Conservation (phyloP, 192 early-diverging fungal species). For the Backusella macrospora region DNA sequence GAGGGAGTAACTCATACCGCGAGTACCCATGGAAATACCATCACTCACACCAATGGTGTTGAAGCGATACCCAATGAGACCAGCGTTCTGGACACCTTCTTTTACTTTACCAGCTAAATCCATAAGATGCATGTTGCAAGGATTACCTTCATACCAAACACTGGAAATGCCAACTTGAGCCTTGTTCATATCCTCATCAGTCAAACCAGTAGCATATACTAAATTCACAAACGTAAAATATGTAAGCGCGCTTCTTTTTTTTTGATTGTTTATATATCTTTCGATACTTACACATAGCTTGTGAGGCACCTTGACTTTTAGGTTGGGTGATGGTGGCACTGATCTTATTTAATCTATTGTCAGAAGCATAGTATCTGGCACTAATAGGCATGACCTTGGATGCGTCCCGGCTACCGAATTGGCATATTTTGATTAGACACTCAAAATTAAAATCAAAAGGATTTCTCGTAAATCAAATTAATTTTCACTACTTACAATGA, state of each 20-base stretch:
- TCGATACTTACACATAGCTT: constrained; percentile 87
- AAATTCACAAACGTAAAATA: constrained; percentile 2
- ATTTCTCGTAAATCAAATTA: neutral
- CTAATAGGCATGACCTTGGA: constrained; percentile 12
- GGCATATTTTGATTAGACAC: neutral
- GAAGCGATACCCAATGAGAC: constrained; percentile 94
- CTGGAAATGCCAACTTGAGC: constrained; percentile 96
- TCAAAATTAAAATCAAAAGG: neutral
- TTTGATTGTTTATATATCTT: neutral
- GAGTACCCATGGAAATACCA: constrained; percentile 97
- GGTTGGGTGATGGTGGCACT: constrained; percentile 90
- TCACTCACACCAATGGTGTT: constrained; percentile 99
- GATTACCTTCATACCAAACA: constrained; percentile 99
- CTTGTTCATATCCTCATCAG: constrained; percentile 77
- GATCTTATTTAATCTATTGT: constrained; percentile 77
- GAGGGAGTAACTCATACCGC: constrained; percentile 96
- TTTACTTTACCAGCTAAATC: constrained; percentile 90
- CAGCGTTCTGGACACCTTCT: constrained; percentile 86
- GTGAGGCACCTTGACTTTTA: constrained; percentile 93
- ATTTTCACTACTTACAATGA: constrained; percentile 19
- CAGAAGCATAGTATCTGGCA: constrained; percentile 35
- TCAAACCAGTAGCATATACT: constrained; percentile 96
- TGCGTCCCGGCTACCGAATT: constrained; percentile 3
- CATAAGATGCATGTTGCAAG: constrained; percentile 99
- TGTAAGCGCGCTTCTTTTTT: neutral